phyloP scores from a whole-genome alignment of 2,329 filamentous ascomycete species.

The Cladosporium sp. region DNA sequence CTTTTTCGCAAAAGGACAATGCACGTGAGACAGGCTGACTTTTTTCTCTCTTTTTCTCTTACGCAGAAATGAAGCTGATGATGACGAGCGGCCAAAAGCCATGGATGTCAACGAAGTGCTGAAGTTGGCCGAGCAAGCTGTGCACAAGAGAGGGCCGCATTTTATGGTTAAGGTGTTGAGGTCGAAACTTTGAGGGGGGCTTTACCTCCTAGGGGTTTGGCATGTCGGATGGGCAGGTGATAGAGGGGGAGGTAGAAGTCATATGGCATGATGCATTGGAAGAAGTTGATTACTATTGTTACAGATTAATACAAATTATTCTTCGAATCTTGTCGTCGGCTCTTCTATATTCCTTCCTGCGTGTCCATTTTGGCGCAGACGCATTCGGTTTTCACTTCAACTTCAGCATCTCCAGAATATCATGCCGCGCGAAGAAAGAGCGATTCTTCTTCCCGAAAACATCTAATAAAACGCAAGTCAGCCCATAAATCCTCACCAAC shows the following conservation, averaged over 20 bases:
- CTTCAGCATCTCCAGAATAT: constrained; percentile 53
- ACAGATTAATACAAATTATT: not conserved
- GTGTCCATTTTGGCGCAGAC: too few relatives aligned
- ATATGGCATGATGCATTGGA: not conserved
- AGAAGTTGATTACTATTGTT: not conserved
- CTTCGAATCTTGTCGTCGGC: too few relatives aligned
- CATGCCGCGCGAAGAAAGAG: constrained; percentile 69
- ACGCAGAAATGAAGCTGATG: too few relatives aligned
- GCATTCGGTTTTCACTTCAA: not conserved
- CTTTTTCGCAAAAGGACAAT: too few relatives aligned
- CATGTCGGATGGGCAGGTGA: too few relatives aligned
- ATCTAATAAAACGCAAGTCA: constrained; percentile 46
- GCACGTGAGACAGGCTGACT: too few relatives aligned
- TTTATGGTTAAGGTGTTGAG: constrained; percentile 4
- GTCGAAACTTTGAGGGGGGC: not conserved
- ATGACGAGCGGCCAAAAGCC: not conserved
- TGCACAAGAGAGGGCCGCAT: not conserved
- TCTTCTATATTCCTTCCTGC: too few relatives aligned
- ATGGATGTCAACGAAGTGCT: constrained; percentile 7
- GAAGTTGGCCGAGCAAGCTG: constrained; percentile 3
- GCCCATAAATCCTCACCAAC: not conserved
- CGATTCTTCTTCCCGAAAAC: constrained; percentile 73
- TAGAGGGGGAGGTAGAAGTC: not conserved
- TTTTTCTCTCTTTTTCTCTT: too few relatives aligned
- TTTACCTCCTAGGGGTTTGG: too few relatives aligned